A percentile compares a stretch with the other conserved stretches of the same genome.
Conservation (phyloP, 805 yeast species). For the Schizosaccharomyces lindneri region DNA sequence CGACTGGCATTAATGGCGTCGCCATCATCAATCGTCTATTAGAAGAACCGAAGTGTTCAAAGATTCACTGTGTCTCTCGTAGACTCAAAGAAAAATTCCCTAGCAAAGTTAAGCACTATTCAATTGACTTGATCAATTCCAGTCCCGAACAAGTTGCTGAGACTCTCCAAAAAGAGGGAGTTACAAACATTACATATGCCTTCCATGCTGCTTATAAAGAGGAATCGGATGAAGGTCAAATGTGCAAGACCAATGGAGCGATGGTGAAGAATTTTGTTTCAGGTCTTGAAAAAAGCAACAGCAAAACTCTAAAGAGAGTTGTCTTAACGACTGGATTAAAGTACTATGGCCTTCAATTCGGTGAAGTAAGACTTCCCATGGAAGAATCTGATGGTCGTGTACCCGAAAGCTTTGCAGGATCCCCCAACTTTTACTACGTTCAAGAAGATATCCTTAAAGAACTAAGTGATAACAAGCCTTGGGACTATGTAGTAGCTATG, state of each 20-base stretch:
- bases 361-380: background rate
- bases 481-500: background rate
- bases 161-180: background rate
- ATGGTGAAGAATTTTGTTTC: background rate
- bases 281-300: background rate
- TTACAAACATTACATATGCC: background rate
- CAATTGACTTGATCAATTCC: background rate
- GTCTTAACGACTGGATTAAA: background rate
- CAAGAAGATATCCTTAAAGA: background rate
- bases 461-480: background rate
- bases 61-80: background rate
- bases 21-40: background rate
- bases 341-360: background rate
- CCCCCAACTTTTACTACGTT: background rate
- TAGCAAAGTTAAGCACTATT: background rate
- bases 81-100: background rate
- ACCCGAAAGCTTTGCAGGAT: background rate
- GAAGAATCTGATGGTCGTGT: background rate
- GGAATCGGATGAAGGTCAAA: background rate
- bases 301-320: background rate
- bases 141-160: background rate
- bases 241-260: background rate
- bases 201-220: background rate
- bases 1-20: background rate
- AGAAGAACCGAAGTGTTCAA: background rate